phyloP scores from a whole-genome alignment of 2,329 filamentous ascomycete species.

The Huntiella savannae region DNA sequence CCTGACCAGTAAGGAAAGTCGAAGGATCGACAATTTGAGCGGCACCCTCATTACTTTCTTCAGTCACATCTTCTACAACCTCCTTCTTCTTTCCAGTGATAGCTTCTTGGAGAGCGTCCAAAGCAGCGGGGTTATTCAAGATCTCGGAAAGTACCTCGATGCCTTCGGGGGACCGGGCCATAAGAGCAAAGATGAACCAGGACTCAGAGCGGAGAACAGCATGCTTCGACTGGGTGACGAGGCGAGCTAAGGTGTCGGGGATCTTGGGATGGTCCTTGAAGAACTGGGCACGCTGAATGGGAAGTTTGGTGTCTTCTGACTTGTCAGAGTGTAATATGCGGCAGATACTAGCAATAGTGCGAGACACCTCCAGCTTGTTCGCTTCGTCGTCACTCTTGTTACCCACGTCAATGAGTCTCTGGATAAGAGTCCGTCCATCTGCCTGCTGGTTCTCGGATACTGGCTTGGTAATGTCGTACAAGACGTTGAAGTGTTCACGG shows the following conservation, averaged over 20 bases:
- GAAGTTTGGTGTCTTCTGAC: not conserved
- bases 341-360: slow-evolving; percentile 32
- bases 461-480: slow-evolving; percentile 25
- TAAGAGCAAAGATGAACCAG: slow-evolving; percentile 43
- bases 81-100: slow-evolving; percentile 5
- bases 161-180: slow-evolving; percentile 33
- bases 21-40: slow-evolving; percentile 10
- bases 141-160: slow-evolving; percentile 25
- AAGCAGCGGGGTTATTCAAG: slow-evolving; percentile 17
- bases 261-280: slow-evolving; percentile 27
- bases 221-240: slow-evolving; percentile 39
- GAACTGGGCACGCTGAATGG: slow-evolving; percentile 20
- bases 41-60: slow-evolving; percentile 12
- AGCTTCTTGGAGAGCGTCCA: slow-evolving; percentile 3
- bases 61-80: slow-evolving; percentile 11
- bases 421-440: slow-evolving; percentile 3
- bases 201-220: slow-evolving; percentile 39
- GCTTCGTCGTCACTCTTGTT: slow-evolving; percentile 25
- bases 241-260: slow-evolving; percentile 26
- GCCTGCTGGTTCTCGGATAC: slow-evolving; percentile 15
- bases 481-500: slow-evolving; percentile 28
- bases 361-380: slow-evolving; percentile 39
- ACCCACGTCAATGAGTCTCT: slow-evolving; percentile 22
- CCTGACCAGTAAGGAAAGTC: slow-evolving; percentile 18
- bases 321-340: slow-evolving; percentile 31